These are phyloP conservation scores for Peziza echinospora DNA, from an alignment of 495 filamentous ascomycete species.

Conservation along the genomic window DNA sequence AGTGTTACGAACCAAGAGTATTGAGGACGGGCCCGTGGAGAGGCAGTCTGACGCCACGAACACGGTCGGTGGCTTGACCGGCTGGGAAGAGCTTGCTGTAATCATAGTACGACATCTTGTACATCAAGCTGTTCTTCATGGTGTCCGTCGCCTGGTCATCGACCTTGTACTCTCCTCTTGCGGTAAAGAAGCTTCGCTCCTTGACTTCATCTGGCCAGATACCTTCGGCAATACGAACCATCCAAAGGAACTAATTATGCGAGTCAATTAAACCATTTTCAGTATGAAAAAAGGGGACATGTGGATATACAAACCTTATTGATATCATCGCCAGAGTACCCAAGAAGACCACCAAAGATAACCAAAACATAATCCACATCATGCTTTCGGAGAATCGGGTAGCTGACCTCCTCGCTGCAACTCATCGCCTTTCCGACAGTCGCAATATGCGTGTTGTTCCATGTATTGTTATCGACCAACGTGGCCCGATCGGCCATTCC, in stretches of 20 bases:
- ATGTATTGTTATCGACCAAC: constrained; percentile 98
- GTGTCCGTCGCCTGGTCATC: constrained; percentile 86
- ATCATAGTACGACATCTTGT: constrained; percentile 99
- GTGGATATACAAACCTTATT: constrained; percentile 39
- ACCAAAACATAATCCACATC: constrained; percentile 97
- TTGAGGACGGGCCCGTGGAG: constrained; percentile 67
- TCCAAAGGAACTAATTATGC: constrained; percentile 95
- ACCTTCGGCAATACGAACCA: constrained; percentile 97
- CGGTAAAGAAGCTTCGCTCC: constrained; percentile 90
- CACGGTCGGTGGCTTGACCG: constrained; percentile 79
- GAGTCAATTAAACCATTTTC: constrained; percentile 4
- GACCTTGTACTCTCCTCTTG: constrained; percentile 85
- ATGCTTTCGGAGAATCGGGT: constrained; percentile 92
- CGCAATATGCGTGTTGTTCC: constrained; percentile 99
- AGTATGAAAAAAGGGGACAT: not conserved
- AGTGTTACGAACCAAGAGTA: constrained; percentile 37
- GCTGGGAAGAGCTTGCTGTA: constrained; percentile 78
- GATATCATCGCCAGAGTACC: constrained; percentile 99
- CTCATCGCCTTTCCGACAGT: constrained; percentile 99
- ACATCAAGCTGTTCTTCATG: constrained; percentile 99
- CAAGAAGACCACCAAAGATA: constrained; percentile 87
- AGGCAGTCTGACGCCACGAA: constrained; percentile 62
- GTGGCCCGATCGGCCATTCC: constrained; percentile 98
- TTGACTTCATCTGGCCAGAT: constrained; percentile 99
- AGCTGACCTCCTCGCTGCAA: constrained; percentile 90